A percentile compares a stretch with the other conserved stretches of the same genome.
phyloP scores from a whole-genome alignment of 2,329 filamentous ascomycete species.

The Trichoderma sp. region DNA sequence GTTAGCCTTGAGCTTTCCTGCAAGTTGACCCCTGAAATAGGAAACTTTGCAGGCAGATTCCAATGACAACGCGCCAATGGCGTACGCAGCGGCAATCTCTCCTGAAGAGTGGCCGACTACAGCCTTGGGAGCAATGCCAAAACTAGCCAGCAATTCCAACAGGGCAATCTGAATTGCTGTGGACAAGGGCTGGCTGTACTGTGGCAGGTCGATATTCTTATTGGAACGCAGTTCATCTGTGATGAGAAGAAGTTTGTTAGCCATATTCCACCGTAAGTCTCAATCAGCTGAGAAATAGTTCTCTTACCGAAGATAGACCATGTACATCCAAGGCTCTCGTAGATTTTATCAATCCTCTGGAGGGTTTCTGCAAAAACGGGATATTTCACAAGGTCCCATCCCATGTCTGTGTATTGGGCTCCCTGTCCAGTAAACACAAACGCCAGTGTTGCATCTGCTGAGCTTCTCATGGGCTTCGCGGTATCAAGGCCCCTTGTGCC shows the following conservation, averaged over 20 bases:
- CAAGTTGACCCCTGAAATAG: conserved; percentile 39
- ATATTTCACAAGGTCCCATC: conserved; percentile 33
- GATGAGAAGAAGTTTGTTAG: background rate
- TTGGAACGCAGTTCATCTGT: conserved; percentile 7
- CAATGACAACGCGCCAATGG: conserved; percentile 5
- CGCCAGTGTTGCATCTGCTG: background rate
- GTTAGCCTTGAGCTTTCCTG: background rate
- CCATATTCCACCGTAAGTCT: background rate
- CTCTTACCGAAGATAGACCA: conserved; percentile 17
- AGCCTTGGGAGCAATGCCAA: conserved; percentile 33
- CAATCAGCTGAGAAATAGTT: background rate
- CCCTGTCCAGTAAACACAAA: conserved; percentile 39
- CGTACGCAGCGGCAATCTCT: conserved; percentile 44
- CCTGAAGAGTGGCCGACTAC: conserved; percentile 44
- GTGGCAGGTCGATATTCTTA: conserved; percentile 11
- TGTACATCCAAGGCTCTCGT: background rate
- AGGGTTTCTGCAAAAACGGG: conserved; percentile 35
- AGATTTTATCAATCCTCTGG: background rate
- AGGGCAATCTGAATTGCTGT: conserved; percentile 43
- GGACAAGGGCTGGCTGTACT: conserved; percentile 37
- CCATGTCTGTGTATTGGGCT: conserved; percentile 35
- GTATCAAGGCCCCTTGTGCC: background rate
- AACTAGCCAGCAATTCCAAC: conserved; percentile 38
- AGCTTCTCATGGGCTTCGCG: background rate
- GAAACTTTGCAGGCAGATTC: conserved; percentile 36